A percentile compares a stretch with the other conserved stretches of the same genome.
phyloP scores from a whole-genome alignment of 164 flowering plant genomes.

The Hamamelis virginiana region DNA sequence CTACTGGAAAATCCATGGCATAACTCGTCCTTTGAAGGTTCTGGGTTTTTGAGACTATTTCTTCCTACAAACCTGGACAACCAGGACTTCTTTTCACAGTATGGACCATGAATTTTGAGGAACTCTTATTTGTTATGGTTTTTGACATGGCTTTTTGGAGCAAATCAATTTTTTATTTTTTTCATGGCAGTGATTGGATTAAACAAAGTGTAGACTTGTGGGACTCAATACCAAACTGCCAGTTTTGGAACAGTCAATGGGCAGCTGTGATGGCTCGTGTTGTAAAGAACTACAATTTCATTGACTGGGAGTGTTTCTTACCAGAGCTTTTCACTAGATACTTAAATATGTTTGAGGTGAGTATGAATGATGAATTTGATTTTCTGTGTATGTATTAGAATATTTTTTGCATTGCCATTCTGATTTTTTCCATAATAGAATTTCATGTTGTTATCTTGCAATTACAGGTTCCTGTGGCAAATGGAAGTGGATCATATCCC shows the following conservation, averaged over 20 bases:
- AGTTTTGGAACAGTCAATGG: slow-evolving; percentile 98
- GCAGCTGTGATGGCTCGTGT: slow-evolving; percentile 76
- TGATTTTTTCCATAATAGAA: not conserved
- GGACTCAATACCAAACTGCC: slow-evolving; percentile 85
- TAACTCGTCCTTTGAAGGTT: slow-evolving; percentile 88
- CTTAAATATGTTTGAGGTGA: slow-evolving; percentile 92
- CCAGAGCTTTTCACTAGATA: slow-evolving; percentile 71
- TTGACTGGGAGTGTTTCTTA: slow-evolving; percentile 76
- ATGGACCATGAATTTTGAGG: slow-evolving; percentile 27
- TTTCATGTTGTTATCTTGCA: slow-evolving; percentile 5
- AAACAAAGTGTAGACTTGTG: slow-evolving; percentile 59
- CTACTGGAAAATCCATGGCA: slow-evolving; percentile 97
- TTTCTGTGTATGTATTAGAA: not conserved
- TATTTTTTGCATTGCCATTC: not conserved
- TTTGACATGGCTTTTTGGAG: not conserved
- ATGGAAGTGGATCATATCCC: slow-evolving; percentile 83
- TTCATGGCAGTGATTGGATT: slow-evolving; percentile 64
- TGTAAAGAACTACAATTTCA: slow-evolving; percentile 54
- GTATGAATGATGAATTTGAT: slow-evolving; percentile 18
- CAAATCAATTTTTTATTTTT: slow-evolving; percentile 8
- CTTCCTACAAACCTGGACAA: slow-evolving; percentile 90
- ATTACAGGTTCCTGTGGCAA: slow-evolving; percentile 91
- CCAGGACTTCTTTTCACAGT: slow-evolving; percentile 79
- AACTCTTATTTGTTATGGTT: slow-evolving; percentile 4
- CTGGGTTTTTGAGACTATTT: slow-evolving; percentile 89